phyloP scores from a whole-genome alignment of 306 rosid genomes.

The Parietaria judaica region DNA sequence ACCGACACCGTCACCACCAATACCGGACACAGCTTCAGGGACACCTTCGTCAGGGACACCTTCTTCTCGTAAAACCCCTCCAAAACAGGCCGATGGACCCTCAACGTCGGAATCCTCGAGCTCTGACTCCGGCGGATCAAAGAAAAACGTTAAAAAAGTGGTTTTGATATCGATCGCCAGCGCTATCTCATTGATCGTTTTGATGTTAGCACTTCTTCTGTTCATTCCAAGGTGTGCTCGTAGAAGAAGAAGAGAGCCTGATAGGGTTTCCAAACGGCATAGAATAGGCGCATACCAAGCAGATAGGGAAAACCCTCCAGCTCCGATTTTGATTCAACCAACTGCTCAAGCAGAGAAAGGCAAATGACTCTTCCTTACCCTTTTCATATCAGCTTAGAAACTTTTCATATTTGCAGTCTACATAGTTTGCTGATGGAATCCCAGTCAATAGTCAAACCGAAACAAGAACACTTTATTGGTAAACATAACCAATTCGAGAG shows the following conservation, averaged over 20 bases:
- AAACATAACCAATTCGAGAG: too few species aligned
- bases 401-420: conserved; percentile 6
- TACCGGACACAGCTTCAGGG: conserved; percentile 22
- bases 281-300: conserved; percentile 56
- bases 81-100: conserved; percentile 57
- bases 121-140: conserved; percentile 45
- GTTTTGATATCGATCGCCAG: conserved; percentile 69
- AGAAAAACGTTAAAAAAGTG: conserved; percentile 46
- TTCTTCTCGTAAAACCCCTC: conserved; percentile 36
- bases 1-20: conserved; percentile 27
- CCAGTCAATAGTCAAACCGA: too few species aligned
- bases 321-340: conserved; percentile 39
- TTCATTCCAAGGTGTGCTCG: conserved; percentile 52
- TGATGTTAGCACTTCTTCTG: conserved; percentile 45
- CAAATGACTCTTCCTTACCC: conserved; percentile 11
- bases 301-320: conserved; percentile 42
- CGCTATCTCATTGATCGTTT: conserved; percentile 36
- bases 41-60: conserved; percentile 37
- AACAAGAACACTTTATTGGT: too few species aligned
- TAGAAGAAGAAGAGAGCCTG: conserved; percentile 40
- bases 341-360: conserved; percentile 57
- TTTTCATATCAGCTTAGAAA: conserved; percentile 15
- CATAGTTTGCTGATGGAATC: conserved; percentile 1
- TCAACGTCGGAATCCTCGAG: conserved; percentile 40
- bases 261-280: conserved; percentile 45